Evolutionary conservation across 2,329 filamentous ascomycete species (phyloP).

Genomic region (Colletotrichum phormii): DNA sequence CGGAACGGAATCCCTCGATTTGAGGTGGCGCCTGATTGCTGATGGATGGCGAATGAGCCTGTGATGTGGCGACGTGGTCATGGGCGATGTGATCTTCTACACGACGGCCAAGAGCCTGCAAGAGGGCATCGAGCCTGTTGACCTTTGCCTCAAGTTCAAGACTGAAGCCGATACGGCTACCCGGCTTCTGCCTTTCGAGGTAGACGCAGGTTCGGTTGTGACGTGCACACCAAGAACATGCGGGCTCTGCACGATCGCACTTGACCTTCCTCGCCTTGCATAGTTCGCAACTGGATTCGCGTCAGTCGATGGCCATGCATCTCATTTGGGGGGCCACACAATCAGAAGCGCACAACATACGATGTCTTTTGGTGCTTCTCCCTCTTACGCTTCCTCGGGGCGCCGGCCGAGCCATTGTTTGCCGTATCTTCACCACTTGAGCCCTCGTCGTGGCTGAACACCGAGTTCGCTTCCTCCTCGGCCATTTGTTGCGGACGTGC

Average conservation of each 20-base stretch:
- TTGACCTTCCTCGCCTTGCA: constrained; percentile 60
- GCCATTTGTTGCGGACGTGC: constrained; percentile 44
- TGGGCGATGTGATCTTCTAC: constrained; percentile 55
- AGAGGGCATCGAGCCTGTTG: constrained; percentile 62
- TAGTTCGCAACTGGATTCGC: constrained; percentile 52
- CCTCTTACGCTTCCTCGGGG: constrained; percentile 52
- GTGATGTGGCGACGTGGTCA: constrained; percentile 43
- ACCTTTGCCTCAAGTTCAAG: constrained; percentile 69
- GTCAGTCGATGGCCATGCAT: constrained; percentile 6
- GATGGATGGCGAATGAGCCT: constrained; percentile 48
- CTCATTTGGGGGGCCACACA: not conserved
- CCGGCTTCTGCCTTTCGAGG: constrained; percentile 77
- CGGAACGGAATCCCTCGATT: constrained; percentile 41
- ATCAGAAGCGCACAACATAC: constrained; percentile 43
- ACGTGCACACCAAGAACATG: constrained; percentile 78
- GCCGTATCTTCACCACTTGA: constrained; percentile 51
- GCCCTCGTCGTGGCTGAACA: constrained; percentile 49
- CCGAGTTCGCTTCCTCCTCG: constrained; percentile 52
- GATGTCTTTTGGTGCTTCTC: constrained; percentile 56
- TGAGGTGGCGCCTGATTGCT: constrained; percentile 49
- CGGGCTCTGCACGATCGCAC: constrained; percentile 65
- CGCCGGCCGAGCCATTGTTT: constrained; percentile 42
- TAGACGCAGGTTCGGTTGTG: constrained; percentile 77
- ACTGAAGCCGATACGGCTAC: constrained; percentile 71
- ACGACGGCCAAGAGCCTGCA: constrained; percentile 55